phyloP scores from a whole-genome alignment of 2,329 filamentous ascomycete species.

The Exophiala aquamarina region DNA sequence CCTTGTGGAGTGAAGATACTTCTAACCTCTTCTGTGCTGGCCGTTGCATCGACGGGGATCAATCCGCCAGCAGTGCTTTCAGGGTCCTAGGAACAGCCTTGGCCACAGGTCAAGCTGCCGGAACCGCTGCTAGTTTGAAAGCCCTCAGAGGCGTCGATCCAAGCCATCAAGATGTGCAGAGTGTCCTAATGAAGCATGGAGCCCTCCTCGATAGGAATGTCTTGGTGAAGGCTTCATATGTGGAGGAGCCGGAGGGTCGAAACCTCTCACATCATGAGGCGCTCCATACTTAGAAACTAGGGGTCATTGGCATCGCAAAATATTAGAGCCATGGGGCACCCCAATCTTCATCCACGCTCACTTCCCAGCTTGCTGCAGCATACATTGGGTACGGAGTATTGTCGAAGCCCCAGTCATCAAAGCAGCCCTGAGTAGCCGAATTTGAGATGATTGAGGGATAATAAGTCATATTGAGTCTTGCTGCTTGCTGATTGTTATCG shows the following conservation, averaged over 20 bases:
- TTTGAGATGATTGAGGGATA: background rate
- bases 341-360: slow-evolving; percentile 6
- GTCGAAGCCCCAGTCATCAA: slow-evolving; percentile 10
- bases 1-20: slow-evolving; percentile 5
- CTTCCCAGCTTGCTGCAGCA: slow-evolving; percentile 4
- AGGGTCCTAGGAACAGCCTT: slow-evolving; percentile 13
- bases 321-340: slow-evolving; percentile 1
- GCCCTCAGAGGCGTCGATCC: background rate
- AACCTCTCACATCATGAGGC: slow-evolving; percentile 8
- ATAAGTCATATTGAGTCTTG: too few species aligned
- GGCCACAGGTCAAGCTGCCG: slow-evolving; percentile 10
- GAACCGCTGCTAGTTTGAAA: background rate
- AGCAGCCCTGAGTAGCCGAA: background rate
- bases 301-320: background rate
- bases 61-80: slow-evolving; percentile 6
- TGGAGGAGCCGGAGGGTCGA: slow-evolving; percentile 6
- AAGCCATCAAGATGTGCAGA: background rate
- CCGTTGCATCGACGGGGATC: slow-evolving; percentile 13
- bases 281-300: background rate
- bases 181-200: slow-evolving; percentile 3
- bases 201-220: slow-evolving; percentile 6
- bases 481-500: too few species aligned
- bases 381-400: slow-evolving; percentile 5
- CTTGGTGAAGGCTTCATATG: slow-evolving; percentile 4
- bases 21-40: slow-evolving; percentile 11